Base-by-base conservation (phyloP, 805 yeast genomes). In the Grigorovia humatica region DNA sequence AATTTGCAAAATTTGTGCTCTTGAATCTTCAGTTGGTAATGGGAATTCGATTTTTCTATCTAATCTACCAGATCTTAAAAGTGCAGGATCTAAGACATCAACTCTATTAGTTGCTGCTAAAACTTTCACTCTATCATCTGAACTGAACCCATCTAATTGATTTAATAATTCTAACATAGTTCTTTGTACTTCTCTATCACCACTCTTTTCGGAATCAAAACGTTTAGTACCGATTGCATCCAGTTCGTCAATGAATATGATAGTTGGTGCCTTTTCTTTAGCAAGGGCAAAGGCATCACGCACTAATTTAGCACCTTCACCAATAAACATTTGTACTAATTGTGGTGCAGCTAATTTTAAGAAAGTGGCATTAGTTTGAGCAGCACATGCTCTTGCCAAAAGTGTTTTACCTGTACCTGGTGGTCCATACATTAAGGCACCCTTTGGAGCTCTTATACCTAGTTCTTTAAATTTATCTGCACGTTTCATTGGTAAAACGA, bases 331-430 rank as follows among this genome's bases (percentile, higher is more conserved):
- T 68, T 93, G 99, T 51, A 93, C 97, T 57, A 93, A 81, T 70
- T 93, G 99, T 9, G 99, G 96, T 41, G 98, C 99, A 1, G 97
- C 98, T 52, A 93, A 78, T 66, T 95, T 88, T 66, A 93, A 76
- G 68, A 93, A 93, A 0, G 99, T 93, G 15, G 99, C 99, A 70
- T 90, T 89, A 0, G 98, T 88, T 70, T 93, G 98, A 51, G 97
- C 96, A 23, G 99, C 99, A 73, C 97, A 95, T 1, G 99, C 99
- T 68, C 96, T 83, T 9, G 99, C 99, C 59, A 93, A 76, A 55
- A 93, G 74, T 1, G 99, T 93, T 71, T 93, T 93, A 69, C 99
- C 99, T 1, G 99, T 93, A 69, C 99, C 99, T 50, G 99, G 99
- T 9, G 99, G 98, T 41, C 99, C 99, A 67, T 93, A 93, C 90